A percentile compares a stretch with the other conserved stretches of the same genome.
Evolutionary conservation across 352 stramenopile genomes (phyloP).

Genomic region (Phytophthora crassamura): DNA sequence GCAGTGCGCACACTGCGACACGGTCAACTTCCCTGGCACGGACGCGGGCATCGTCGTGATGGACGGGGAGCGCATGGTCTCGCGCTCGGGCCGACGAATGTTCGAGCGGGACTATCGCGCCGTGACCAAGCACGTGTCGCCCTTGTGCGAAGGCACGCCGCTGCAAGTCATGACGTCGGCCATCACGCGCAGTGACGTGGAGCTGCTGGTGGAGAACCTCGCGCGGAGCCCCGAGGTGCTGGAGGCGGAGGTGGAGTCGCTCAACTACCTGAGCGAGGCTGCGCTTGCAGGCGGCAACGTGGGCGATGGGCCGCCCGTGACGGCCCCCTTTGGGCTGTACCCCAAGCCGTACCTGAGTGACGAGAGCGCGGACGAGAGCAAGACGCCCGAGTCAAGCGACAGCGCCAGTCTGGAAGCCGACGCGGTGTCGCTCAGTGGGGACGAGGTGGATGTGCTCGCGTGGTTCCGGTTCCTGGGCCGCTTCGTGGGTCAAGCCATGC

Average conservation of each 20-base stretch:
- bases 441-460: slow-evolving; percentile 40
- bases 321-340: slow-evolving; percentile 63
- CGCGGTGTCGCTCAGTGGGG: slow-evolving; percentile 18
- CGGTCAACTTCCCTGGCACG: slow-evolving; percentile 80
- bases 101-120: slow-evolving; percentile 81
- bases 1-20: slow-evolving; percentile 78
- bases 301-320: slow-evolving; percentile 44
- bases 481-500: slow-evolving; percentile 75
- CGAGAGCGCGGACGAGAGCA: slow-evolving; percentile 24
- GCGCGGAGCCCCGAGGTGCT: slow-evolving; percentile 65
- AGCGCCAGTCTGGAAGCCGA: slow-evolving; percentile 20
- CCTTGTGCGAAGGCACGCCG: slow-evolving; percentile 75
- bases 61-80: slow-evolving; percentile 75
- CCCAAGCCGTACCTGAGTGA: slow-evolving; percentile 45
- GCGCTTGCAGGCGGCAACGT: slow-evolving; percentile 31
- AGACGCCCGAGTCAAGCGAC: slow-evolving; percentile 7
- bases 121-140: slow-evolving; percentile 81
- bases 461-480: slow-evolving; percentile 81
- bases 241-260: slow-evolving; percentile 68
- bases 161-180: slow-evolving; percentile 55
- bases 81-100: slow-evolving; percentile 72
- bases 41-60: slow-evolving; percentile 78
- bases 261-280: slow-evolving; percentile 63
- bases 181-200: slow-evolving; percentile 53
- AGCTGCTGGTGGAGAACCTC: slow-evolving; percentile 52